Evolutionary conservation across 768 basidiomycete genomes (phyloP), one percentile per base, ranked within the genome.

Genomic region (Pleurotus djamor): DNA sequence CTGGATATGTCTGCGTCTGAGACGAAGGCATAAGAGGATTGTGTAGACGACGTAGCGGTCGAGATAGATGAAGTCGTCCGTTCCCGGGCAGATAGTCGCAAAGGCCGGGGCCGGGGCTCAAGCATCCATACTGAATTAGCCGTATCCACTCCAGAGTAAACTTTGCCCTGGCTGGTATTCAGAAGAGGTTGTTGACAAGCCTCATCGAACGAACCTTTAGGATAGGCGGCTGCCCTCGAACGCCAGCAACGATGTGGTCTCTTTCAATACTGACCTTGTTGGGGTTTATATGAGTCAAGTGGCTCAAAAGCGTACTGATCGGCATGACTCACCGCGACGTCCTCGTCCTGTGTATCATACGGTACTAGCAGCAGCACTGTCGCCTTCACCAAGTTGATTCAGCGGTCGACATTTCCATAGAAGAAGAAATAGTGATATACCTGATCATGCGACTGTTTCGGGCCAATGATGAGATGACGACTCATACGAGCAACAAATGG

Each of bases 1-100:
- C 89, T 92, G 4, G 91, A 91, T 54, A 92, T 88, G 63, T 93
- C 91, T 2, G 85, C 85, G 64, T 93, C 91, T n/a, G 91, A 92
- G 7, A 93, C 79, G 58, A 91, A 80, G 4, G 91, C 91, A 65
- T 86, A 93, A 0, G 91, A 93, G 16, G 91, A 93, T 33, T 84
- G 89, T 0, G 89, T 89, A 3, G 90, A 92, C 0, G 54, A 56
- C 28, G 54, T 56, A 10, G 86, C 75, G 1, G 89, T 89, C 7
- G 91, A 92, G 5, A 86, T 76, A 12, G 88, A 85, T 12, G 90
- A 91, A 2, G 84, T 86, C 0, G 91, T 92, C 16, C 90, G 86
- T 60, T 88, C 89, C 65, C 91, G 78, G 13, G 78, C 76, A 0
- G 84, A 81, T 44, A 80, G 74, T 12, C 80, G 76, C 17, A 82